These are phyloP conservation scores for Avena atlantica DNA, from an alignment of 176 grass and related monocot genomes.

Conservation along the genomic window DNA sequence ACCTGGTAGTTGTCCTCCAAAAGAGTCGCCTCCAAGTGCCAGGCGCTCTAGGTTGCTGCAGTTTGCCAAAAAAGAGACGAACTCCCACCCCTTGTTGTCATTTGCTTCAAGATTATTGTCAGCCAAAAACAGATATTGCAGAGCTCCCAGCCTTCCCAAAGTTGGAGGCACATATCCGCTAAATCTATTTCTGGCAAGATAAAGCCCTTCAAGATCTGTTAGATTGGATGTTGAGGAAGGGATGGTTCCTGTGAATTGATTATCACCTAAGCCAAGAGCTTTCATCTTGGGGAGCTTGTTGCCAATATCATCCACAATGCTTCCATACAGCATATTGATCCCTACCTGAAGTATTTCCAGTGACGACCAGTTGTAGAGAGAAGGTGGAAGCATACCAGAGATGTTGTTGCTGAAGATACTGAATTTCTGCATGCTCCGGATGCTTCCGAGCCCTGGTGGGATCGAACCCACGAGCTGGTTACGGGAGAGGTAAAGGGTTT, in stretches of 20 bases:
- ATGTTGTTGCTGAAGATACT: background rate
- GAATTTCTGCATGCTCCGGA: background rate
- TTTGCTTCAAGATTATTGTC: background rate
- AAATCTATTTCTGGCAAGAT: background rate
- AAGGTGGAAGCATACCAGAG: background rate
- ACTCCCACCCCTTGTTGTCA: slow-evolving; percentile 32
- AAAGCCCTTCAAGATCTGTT: background rate
- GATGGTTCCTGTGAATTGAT: slow-evolving; percentile 1
- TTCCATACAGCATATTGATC: background rate
- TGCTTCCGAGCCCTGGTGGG: background rate
- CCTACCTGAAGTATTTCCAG: background rate
- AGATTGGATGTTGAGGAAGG: slow-evolving; percentile 31
- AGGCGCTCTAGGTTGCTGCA: background rate
- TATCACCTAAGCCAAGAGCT: background rate
- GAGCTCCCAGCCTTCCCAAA: slow-evolving; percentile 23
- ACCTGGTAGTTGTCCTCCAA: background rate
- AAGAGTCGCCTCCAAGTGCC: background rate
- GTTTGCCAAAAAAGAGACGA: slow-evolving; percentile 27
- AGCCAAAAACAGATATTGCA: background rate
- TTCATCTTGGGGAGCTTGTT: background rate
- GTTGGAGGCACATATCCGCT: background rate
- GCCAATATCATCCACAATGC: background rate
- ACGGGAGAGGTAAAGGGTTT: background rate
- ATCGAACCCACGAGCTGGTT: background rate
- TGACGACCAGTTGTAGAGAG: background rate